phyloP scores from a whole-genome alignment of 106 monocot genomes.

The Amphibolis antarctica region DNA sequence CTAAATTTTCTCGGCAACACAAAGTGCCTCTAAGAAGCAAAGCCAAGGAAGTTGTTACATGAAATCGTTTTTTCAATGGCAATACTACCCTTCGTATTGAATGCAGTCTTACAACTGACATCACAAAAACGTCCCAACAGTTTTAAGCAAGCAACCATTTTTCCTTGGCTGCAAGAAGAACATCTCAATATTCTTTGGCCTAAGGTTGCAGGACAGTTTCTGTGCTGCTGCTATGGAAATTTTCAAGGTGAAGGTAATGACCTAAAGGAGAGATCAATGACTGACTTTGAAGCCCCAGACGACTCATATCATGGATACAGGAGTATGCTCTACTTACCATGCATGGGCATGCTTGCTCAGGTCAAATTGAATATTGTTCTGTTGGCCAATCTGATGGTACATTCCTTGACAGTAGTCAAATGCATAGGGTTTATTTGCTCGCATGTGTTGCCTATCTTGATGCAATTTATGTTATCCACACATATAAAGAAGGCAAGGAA shows the following conservation, averaged over 20 bases:
- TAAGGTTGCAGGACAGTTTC: conserved; percentile 29
- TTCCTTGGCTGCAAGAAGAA: conserved; percentile 14
- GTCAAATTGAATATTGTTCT: conserved; percentile 26
- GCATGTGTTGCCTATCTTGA: conserved; percentile 54
- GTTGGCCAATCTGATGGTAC: conserved; percentile 70
- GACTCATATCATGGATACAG: conserved; percentile 54
- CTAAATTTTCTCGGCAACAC: too few relatives aligned
- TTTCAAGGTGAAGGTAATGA: conserved; percentile 55
- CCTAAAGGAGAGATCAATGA: conserved; percentile 47
- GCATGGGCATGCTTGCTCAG: conserved; percentile 75
- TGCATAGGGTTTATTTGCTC: conserved; percentile 44
- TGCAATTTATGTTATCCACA: conserved; percentile 54
- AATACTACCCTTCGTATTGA: too few relatives aligned
- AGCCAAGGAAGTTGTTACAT: too few relatives aligned
- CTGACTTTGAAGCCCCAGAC: conserved; percentile 56
- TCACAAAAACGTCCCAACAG: background rate
- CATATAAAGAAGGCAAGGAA: conserved; percentile 61
- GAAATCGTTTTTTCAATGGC: too few relatives aligned
- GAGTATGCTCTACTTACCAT: conserved; percentile 55
- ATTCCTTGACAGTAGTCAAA: conserved; percentile 47
- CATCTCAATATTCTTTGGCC: conserved; percentile 16
- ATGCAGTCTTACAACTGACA: too few relatives aligned
- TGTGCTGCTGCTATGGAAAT: conserved; percentile 30
- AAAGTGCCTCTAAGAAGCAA: too few relatives aligned
- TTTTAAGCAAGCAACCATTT: conserved; percentile 12